Conservation (phyloP, 108 stramenopile genomes). For the Fragilariopsis cylindrus region DNA sequence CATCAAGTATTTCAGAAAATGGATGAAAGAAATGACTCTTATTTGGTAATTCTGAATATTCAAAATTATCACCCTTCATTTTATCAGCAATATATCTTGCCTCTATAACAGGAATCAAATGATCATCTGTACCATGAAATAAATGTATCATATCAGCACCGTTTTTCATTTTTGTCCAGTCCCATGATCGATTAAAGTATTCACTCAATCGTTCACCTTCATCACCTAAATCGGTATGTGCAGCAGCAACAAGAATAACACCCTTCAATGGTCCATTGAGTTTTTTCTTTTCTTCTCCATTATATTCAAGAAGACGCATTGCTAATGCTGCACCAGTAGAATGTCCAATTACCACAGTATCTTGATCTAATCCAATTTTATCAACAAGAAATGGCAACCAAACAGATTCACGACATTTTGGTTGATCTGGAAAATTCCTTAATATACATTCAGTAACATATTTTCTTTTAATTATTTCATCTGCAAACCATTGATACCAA, state of each 20-base stretch:
- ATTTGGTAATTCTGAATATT: slow-evolving; percentile 21
- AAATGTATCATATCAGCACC: slow-evolving; percentile 17
- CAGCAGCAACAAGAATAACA: slow-evolving; percentile 24
- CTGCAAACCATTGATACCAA: too few relatives aligned
- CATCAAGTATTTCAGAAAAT: slow-evolving; percentile 11
- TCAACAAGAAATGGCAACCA: slow-evolving; percentile 34
- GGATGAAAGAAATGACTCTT: slow-evolving; percentile 29
- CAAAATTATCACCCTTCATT: slow-evolving; percentile 23
- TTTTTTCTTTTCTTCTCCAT: too few relatives aligned
- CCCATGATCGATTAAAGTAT: slow-evolving; percentile 33
- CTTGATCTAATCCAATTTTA: neutral
- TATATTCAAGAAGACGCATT: too few relatives aligned
- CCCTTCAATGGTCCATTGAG: neutral
- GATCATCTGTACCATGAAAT: slow-evolving; percentile 30
- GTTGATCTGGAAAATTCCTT: slow-evolving; percentile 26
- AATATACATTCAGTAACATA: slow-evolving; percentile 16
- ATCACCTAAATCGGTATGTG: slow-evolving; percentile 30
- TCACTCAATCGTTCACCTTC: slow-evolving; percentile 21
- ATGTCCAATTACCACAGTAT: too few relatives aligned
- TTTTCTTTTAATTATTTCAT: too few relatives aligned
- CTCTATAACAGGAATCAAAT: slow-evolving; percentile 26
- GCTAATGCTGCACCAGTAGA: too few relatives aligned
- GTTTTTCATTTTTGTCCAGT: slow-evolving; percentile 27
- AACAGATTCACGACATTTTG: slow-evolving; percentile 10
- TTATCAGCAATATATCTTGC: slow-evolving; percentile 33